Evolutionary conservation across 129 eudicot genomes (phyloP).

Genomic region (Lactuca saligna): DNA sequence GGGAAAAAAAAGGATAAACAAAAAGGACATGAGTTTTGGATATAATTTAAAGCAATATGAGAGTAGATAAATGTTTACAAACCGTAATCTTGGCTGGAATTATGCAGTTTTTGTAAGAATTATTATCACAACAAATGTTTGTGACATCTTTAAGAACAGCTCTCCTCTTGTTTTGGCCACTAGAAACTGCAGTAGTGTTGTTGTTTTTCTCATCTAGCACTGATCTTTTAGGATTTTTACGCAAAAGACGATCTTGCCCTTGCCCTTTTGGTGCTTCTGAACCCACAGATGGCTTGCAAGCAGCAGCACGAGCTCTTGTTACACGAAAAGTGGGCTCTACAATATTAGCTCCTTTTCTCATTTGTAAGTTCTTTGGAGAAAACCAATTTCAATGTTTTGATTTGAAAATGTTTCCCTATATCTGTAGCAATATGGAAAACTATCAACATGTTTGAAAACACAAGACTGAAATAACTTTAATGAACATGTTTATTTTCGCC

Average conservation of each 20-base stretch:
- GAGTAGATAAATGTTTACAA: constrained; percentile 27
- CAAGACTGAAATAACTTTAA: not conserved
- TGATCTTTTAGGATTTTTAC: constrained; percentile 45
- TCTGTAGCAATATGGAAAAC: constrained; percentile 28
- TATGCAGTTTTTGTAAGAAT: constrained; percentile 45
- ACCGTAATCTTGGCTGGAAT: constrained; percentile 48
- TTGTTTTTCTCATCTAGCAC: constrained; percentile 45
- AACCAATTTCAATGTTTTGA: constrained; percentile 26
- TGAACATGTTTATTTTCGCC: not conserved
- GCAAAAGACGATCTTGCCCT: constrained; percentile 29
- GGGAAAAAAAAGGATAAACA: constrained; percentile 3
- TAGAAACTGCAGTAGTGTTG: constrained; percentile 4
- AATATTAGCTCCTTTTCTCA: constrained; percentile 34
- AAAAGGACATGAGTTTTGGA: constrained; percentile 18
- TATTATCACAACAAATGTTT: constrained; percentile 48
- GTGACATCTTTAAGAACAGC: constrained; percentile 61
- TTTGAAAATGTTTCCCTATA: constrained; percentile 23
- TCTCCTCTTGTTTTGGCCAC: constrained; percentile 44
- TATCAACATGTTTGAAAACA: constrained; percentile 6
- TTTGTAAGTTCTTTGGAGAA: constrained; percentile 22
- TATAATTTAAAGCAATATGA: not conserved
- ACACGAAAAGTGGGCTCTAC: constrained; percentile 48
- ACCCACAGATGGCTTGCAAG: constrained; percentile 30
- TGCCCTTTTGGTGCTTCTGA: constrained; percentile 38
- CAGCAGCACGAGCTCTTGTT: constrained; percentile 71